Evolutionary conservation across 352 stramenopile genomes (phyloP).

Genomic region (Peronospora tabacina): DNA sequence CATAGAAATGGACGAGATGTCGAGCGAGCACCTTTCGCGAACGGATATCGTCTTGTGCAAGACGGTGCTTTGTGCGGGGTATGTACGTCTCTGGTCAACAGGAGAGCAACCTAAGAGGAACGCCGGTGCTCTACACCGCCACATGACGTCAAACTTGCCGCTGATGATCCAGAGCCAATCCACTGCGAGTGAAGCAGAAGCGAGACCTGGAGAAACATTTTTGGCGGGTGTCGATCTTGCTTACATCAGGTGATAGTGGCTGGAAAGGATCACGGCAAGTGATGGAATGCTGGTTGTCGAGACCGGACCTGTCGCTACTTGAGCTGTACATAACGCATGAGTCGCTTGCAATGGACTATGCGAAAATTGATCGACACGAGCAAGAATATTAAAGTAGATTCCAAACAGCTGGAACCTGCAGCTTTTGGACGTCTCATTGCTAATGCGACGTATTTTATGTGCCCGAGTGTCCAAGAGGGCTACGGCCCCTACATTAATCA

Average conservation of each 20-base stretch:
- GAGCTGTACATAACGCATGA: conserved; percentile 45
- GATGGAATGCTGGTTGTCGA: conserved; percentile 49
- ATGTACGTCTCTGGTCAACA: conserved; percentile 49
- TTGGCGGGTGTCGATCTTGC: conserved; percentile 35
- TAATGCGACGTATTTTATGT: conserved; percentile 51
- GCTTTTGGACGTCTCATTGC: conserved; percentile 46
- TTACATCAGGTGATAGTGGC: conserved; percentile 43
- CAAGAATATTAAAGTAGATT: conserved; percentile 10
- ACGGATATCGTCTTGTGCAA: conserved; percentile 48
- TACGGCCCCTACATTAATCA: conserved; percentile 75
- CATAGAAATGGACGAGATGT: conserved; percentile 56
- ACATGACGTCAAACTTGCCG: conserved; percentile 47
- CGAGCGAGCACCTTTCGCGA: conserved; percentile 35
- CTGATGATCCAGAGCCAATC: conserved; percentile 21
- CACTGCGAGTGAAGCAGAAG: conserved; percentile 1
- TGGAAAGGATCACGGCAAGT: conserved; percentile 47
- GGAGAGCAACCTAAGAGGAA: conserved; percentile 43
- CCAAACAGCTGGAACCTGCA: conserved; percentile 31
- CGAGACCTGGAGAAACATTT: conserved; percentile 37
- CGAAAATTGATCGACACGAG: neutral
- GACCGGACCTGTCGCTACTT: conserved; percentile 39
- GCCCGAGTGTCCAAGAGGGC: conserved; percentile 48
- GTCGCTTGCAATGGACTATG: conserved; percentile 26
- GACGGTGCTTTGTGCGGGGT: conserved; percentile 34
- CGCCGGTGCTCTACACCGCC: conserved; percentile 54